Evolutionary conservation across 768 basidiomycete genomes (phyloP).

Genomic region (Termitomyces sp.): DNA sequence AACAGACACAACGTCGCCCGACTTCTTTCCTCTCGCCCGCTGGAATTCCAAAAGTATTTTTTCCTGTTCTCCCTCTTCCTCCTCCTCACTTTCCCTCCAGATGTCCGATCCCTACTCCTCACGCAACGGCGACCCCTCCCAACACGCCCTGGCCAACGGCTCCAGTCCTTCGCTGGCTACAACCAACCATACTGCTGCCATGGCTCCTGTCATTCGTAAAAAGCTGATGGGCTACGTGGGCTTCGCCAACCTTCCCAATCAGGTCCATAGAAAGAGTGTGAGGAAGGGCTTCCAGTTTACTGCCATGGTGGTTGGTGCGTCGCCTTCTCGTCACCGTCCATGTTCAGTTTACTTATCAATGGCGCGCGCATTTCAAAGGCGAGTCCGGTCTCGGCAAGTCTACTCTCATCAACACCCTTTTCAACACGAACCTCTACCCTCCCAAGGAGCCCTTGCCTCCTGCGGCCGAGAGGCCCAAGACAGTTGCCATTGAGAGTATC

Average conservation of each 20-base stretch:
- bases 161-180: conserved; percentile 58
- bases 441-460: conserved; percentile 83
- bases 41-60: conserved; percentile 51
- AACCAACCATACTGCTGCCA: conserved; percentile 28
- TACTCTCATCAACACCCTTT: conserved; percentile 97
- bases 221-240: conserved; percentile 95
- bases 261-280: conserved; percentile 97
- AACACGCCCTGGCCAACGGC: conserved; percentile 60
- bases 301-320: conserved; percentile 92
- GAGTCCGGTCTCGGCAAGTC: conserved; percentile 99
- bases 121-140: conserved; percentile 57
- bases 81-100: conserved; percentile 30
- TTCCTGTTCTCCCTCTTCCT: conserved; percentile 26
- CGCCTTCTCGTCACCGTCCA: conserved; percentile 14
- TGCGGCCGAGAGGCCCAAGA: conserved; percentile 83
- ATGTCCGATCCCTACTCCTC: conserved; percentile 79
- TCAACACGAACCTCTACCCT: conserved; percentile 94
- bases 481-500: conserved; percentile 97
- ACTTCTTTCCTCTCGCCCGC: conserved; percentile 52
- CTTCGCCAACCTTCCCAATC: conserved; percentile 98
- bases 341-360: conserved; percentile 19
- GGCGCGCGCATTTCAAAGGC: conserved; percentile 43
- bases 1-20: conserved; percentile 45
- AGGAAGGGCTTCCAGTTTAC: conserved; percentile 99
- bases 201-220: conserved; percentile 68